A percentile compares a stretch with the other conserved stretches of the same genome.
Evolutionary conservation across 2,329 filamentous ascomycete genomes (phyloP).

Genomic region (Podosphaera xanthii): DNA sequence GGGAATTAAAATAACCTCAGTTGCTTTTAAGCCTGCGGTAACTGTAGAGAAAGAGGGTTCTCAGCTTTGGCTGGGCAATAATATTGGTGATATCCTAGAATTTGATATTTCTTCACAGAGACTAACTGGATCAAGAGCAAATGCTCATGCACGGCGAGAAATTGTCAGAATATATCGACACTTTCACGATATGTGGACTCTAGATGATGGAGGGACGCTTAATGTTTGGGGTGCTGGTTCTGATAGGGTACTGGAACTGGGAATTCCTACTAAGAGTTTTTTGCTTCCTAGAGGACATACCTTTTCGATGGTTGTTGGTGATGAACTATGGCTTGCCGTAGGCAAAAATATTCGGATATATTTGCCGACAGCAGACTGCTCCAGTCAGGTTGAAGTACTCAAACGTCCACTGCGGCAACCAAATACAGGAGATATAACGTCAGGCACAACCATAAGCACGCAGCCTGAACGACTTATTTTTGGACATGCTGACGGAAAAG

Average conservation of each 20-base stretch:
- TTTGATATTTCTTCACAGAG: conserved; percentile 57
- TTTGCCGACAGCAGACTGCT: conserved; percentile 44
- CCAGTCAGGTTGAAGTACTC: conserved; percentile 51
- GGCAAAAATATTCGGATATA: conserved; percentile 79
- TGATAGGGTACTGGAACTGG: conserved; percentile 49
- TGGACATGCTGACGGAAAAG: conserved; percentile 80
- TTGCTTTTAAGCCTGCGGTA: conserved; percentile 65
- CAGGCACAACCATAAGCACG: conserved; percentile 51
- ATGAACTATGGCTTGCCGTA: conserved; percentile 67
- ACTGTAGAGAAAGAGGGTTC: conserved; percentile 61
- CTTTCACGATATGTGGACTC: conserved; percentile 74
- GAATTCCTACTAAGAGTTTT: conserved; percentile 49
- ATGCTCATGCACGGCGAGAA: conserved; percentile 55
- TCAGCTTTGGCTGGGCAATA: conserved; percentile 76
- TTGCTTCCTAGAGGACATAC: conserved; percentile 61
- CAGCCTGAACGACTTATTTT: conserved; percentile 67
- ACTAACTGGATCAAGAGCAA: conserved; percentile 42
- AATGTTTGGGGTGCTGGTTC: conserved; percentile 66
- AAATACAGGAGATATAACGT: conserved; percentile 67
- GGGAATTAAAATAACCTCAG: conserved; percentile 55
- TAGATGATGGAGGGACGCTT: conserved; percentile 73
- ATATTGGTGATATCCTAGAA: conserved; percentile 69
- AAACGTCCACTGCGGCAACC: conserved; percentile 46
- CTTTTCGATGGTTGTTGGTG: conserved; percentile 70
- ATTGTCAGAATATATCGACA: conserved; percentile 71